These are phyloP conservation scores for Talaromyces atroroseus DNA, from an alignment of 2,329 filamentous ascomycete genomes.

Conservation along the genomic window DNA sequence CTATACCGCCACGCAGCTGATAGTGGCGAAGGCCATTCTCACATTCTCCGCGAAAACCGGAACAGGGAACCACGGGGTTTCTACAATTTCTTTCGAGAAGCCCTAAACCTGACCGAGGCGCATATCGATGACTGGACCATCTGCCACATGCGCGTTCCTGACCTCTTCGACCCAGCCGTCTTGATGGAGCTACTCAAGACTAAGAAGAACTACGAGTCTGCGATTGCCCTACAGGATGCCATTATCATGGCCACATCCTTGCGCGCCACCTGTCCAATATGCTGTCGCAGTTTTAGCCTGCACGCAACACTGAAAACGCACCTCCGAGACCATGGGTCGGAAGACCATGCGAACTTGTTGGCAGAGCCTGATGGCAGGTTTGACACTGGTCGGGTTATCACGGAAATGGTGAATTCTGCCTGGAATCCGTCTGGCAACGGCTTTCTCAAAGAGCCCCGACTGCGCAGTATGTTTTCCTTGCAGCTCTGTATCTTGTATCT, in stretches of 20 bases:
- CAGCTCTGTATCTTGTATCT: neutral
- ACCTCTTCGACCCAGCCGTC: conserved; percentile 10
- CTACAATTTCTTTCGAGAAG: conserved; percentile 13
- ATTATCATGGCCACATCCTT: conserved; percentile 11
- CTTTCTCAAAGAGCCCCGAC: neutral
- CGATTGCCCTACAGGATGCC: conserved; percentile 12
- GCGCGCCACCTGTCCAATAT: conserved; percentile 12
- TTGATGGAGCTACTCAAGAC: conserved; percentile 13
- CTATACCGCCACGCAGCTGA: conserved; percentile 12
- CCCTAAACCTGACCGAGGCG: conserved; percentile 9
- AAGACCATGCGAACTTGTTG: conserved; percentile 6
- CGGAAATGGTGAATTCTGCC: conserved; percentile 7
- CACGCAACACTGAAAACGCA: conserved; percentile 12
- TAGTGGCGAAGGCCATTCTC: conserved; percentile 12
- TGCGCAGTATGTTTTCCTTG: neutral
- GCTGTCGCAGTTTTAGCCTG: conserved; percentile 12
- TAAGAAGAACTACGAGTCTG: conserved; percentile 9
- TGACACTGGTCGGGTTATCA: conserved; percentile 11
- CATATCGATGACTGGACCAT: conserved; percentile 14
- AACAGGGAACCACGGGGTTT: conserved; percentile 10
- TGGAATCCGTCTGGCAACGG: conserved; percentile 1
- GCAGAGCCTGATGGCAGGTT: conserved; percentile 12
- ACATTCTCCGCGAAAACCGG: conserved; percentile 12
- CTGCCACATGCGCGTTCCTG: conserved; percentile 12
- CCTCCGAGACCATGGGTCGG: conserved; percentile 4